These are phyloP conservation scores for Phyllosticta citribraziliensis DNA, from an alignment of 2,329 filamentous ascomycete genomes.

Conservation along the genomic window DNA sequence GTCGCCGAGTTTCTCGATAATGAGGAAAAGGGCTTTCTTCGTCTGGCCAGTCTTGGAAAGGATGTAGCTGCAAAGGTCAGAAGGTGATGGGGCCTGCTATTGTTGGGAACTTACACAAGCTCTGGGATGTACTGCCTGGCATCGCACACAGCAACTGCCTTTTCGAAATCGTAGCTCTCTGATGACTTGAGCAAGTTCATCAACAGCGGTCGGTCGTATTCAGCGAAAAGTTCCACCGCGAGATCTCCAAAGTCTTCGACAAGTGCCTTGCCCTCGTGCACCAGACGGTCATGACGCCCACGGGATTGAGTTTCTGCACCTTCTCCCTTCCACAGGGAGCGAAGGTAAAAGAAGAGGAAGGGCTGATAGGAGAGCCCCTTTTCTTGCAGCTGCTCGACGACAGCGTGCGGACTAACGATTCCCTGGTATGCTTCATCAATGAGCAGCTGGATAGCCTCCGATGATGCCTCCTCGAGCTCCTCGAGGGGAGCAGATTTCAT, in stretches of 20 bases:
- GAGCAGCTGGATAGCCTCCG: constrained; percentile 75
- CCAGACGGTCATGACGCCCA: constrained; percentile 32
- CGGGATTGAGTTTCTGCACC: constrained; percentile 37
- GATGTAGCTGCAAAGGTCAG: constrained; percentile 47
- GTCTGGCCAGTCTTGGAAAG: constrained; percentile 93
- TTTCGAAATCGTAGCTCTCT: constrained; percentile 81
- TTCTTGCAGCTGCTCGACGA: constrained; percentile 66
- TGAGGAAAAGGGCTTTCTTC: constrained; percentile 81
- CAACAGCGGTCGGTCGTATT: constrained; percentile 67
- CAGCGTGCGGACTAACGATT: constrained; percentile 65
- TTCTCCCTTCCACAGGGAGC: constrained; percentile 72
- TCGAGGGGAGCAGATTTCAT: constrained; percentile 53
- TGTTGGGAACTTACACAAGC: constrained; percentile 50
- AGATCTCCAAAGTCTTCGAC: constrained; percentile 83
- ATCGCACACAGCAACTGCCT: constrained; percentile 69
- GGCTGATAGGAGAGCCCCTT: constrained; percentile 50
- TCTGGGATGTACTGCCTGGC: constrained; percentile 73
- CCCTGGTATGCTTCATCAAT: constrained; percentile 88
- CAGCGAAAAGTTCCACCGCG: constrained; percentile 75
- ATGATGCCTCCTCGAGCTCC: constrained; percentile 70
- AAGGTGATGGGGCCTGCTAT: background rate
- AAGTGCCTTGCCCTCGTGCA: constrained; percentile 53
- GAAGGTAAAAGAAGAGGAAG: constrained; percentile 88
- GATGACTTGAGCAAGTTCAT: constrained; percentile 82
- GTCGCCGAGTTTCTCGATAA: constrained; percentile 86